Conservation (phyloP, 2,329 filamentous ascomycete genomes). For the Phaeosphaeria sp. region DNA sequence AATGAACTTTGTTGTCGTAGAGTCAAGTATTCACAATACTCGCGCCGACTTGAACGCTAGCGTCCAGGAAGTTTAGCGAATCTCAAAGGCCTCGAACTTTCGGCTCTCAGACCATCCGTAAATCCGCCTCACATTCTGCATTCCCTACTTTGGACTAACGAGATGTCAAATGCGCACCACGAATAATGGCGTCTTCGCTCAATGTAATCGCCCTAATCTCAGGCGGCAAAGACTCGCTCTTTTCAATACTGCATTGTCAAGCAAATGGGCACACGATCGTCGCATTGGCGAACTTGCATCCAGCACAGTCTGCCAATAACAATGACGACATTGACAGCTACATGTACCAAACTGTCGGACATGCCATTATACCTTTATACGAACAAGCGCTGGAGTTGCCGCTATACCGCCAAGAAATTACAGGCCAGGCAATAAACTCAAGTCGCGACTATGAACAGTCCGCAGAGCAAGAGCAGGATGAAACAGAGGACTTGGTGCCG, state of each 20-base stretch:
- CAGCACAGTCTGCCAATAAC: constrained; percentile 45
- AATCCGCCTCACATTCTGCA: constrained; percentile 1
- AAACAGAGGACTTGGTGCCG: constrained; percentile 85
- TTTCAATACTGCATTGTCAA: constrained; percentile 87
- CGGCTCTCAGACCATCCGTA: neutral
- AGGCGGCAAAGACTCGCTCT: constrained; percentile 97
- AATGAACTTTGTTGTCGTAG: constrained; percentile 1
- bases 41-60: constrained; percentile 8
- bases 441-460: constrained; percentile 69
- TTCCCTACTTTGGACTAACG: constrained; percentile 1
- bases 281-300: constrained; percentile 88
- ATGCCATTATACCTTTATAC: constrained; percentile 85
- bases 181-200: constrained; percentile 21
- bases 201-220: constrained; percentile 89
- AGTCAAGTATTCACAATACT: constrained; percentile 1
- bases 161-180: neutral
- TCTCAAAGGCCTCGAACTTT: neutral
- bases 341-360: constrained; percentile 99
- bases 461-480: constrained; percentile 60
- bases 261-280: constrained; percentile 84
- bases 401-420: constrained; percentile 80
- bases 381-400: constrained; percentile 78
- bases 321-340: constrained; percentile 86
- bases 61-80: constrained; percentile 19
- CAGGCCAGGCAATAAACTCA: constrained; percentile 72